Base-by-base conservation (phyloP, 192 early-diverging fungal species). In the Coemansia sp. region DNA sequence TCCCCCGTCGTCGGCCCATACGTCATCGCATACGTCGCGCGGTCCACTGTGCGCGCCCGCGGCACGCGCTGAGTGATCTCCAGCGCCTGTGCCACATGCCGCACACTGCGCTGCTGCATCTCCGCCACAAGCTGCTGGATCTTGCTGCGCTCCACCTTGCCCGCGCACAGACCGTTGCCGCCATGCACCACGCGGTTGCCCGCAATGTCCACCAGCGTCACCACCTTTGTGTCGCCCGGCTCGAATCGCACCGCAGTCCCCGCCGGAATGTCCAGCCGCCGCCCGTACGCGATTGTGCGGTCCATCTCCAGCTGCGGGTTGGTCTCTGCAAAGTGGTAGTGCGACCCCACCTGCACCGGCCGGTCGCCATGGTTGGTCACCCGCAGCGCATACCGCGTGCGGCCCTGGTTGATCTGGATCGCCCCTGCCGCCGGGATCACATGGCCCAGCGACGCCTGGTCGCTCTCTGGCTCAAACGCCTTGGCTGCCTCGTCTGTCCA, bases 231-330 rank as follows among this genome's bases (percentile, higher is more conserved):
- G 67, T 97, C 96, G 9, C 96, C 96, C 0, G 96, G 96, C 75
- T 98, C 96, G 68, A 98, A 98, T 6, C 96, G 89, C 55, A 96
- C 87, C 9, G 95, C 94, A 0, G 94, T 91, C 33, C 96, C 96
- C 6, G 94, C 92, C 0, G 95, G 91, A 56, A 98, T 94, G 72
- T 97, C 92, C 13, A 98, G 81, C 14, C 94, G 83, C 54, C 85
- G 83, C 2, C 95, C 96, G 66, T 96, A 97, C 2, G 94, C 85
- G 3, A 89, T 65, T 0, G 64, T 69, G 14, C 96, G 89, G 79
- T 97, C 94, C 83, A 98, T 96, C 53, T 68, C 57, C 17, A 98
- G 79, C 28, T 61, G 55, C 8, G 88, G 81, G 70, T 98, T 98
- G 34, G 90, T 83, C 74, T 98, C 96, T 56, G 96, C 93, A 67